phyloP scores from a whole-genome alignment of 2,329 filamentous ascomycete genomes.

The Penicillium sp. region DNA sequence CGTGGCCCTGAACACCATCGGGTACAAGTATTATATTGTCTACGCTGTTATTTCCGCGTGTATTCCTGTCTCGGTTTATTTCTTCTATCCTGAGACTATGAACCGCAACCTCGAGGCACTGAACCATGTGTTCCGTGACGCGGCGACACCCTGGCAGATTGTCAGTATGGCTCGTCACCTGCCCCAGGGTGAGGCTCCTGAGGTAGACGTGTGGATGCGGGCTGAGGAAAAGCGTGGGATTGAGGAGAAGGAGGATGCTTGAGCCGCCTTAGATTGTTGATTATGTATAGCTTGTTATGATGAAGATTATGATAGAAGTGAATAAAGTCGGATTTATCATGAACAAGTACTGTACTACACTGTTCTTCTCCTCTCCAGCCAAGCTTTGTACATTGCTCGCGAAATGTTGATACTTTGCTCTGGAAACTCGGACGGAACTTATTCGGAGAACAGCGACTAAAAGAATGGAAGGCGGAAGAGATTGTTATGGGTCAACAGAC shows the following conservation, averaged over 20 bases:
- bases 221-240: conserved; percentile 19
- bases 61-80: conserved; percentile 52
- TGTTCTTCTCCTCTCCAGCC: background rate
- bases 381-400: background rate
- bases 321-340: background rate
- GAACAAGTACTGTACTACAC: background rate
- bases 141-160: conserved; percentile 29
- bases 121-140: conserved; percentile 59
- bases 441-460: too few relatives aligned
- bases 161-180: conserved; percentile 25
- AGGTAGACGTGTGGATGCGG: conserved; percentile 22
- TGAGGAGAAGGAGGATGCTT: conserved; percentile 22
- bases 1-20: conserved; percentile 56
- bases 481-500: too few relatives aligned
- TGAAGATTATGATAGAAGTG: background rate
- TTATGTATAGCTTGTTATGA: background rate
- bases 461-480: too few relatives aligned
- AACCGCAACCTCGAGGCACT: conserved; percentile 64
- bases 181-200: conserved; percentile 25
- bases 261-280: background rate
- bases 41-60: conserved; percentile 48
- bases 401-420: too few relatives aligned
- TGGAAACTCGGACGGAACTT: too few relatives aligned
- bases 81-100: conserved; percentile 61
- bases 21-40: conserved; percentile 55